Conservation (phyloP, 2,329 filamentous ascomycete genomes). For the Fusarium pininemorale region DNA sequence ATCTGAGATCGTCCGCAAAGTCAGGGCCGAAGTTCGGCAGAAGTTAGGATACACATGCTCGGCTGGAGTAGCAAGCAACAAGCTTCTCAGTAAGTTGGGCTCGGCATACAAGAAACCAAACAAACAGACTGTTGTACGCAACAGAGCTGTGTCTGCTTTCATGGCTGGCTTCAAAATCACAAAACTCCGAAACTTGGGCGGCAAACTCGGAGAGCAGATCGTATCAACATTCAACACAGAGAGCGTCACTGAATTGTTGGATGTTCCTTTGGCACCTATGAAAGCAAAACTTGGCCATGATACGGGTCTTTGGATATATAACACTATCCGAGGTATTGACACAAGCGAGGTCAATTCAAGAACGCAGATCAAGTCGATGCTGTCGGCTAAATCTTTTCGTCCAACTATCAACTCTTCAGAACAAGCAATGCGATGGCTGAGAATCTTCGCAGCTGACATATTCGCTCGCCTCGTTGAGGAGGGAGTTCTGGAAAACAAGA, state of each 20-base stretch:
- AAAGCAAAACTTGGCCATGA: slow-evolving; percentile 84
- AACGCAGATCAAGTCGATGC: slow-evolving; percentile 96
- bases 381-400: slow-evolving; percentile 94
- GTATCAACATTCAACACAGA: slow-evolving; percentile 85
- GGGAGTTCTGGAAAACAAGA: slow-evolving; percentile 85
- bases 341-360: slow-evolving; percentile 87
- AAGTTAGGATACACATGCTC: slow-evolving; percentile 90
- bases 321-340: slow-evolving; percentile 86
- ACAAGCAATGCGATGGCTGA: slow-evolving; percentile 84
- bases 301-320: slow-evolving; percentile 85
- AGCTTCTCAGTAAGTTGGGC: slow-evolving; percentile 94
- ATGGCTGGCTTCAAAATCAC: slow-evolving; percentile 89
- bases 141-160: slow-evolving; percentile 82
- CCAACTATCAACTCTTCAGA: slow-evolving; percentile 82
- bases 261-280: slow-evolving; percentile 77
- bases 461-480: slow-evolving; percentile 90
- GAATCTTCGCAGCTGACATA: slow-evolving; percentile 92
- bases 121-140: slow-evolving; percentile 91
- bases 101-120: slow-evolving; percentile 94
- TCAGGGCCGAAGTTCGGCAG: slow-evolving; percentile 75
- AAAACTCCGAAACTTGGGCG: slow-evolving; percentile 93
- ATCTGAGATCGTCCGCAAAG: slow-evolving; percentile 84
- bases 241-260: slow-evolving; percentile 76
- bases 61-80: slow-evolving; percentile 87
- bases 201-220: slow-evolving; percentile 90